phyloP scores from a whole-genome alignment of 2,329 filamentous ascomycete species.

The Fusarium heterosporum region DNA sequence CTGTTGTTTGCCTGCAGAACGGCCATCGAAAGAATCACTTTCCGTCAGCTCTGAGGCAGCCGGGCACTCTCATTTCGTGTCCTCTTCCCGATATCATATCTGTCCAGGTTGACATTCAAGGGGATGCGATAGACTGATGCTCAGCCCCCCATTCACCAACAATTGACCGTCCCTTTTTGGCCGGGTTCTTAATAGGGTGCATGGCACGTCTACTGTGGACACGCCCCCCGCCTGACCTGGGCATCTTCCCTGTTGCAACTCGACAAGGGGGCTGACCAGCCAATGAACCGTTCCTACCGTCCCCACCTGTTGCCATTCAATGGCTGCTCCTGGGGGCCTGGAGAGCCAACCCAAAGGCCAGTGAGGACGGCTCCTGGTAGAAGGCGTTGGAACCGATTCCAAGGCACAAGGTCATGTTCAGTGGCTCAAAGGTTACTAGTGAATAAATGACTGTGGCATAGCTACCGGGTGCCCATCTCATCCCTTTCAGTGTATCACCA shows the following conservation, averaged over 20 bases:
- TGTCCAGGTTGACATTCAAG: slow-evolving; percentile 22
- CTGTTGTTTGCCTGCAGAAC: not conserved
- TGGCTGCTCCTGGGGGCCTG: slow-evolving; percentile 29
- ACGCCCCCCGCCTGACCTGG: slow-evolving; percentile 20
- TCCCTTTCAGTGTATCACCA: slow-evolving; percentile 15
- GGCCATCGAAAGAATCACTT: not conserved
- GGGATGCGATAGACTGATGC: slow-evolving; percentile 29
- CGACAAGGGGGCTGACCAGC: slow-evolving; percentile 35
- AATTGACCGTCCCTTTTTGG: slow-evolving; percentile 42
- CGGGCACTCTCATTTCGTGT: slow-evolving; percentile 15
- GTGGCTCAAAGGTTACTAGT: slow-evolving; percentile 32
- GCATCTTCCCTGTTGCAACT: slow-evolving; percentile 42
- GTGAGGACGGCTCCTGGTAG: slow-evolving; percentile 39
- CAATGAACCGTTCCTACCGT: slow-evolving; percentile 35
- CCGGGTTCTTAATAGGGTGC: slow-evolving; percentile 33
- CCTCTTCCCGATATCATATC: slow-evolving; percentile 12
- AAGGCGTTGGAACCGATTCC: slow-evolving; percentile 47
- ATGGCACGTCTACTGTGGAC: slow-evolving; percentile 24
- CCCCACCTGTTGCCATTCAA: slow-evolving; percentile 42
- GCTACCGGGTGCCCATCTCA: slow-evolving; percentile 31
- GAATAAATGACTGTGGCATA: slow-evolving; percentile 12
- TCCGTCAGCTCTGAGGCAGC: not conserved
- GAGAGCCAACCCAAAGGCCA: slow-evolving; percentile 27
- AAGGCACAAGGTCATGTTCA: slow-evolving; percentile 36
- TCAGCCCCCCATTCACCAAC: slow-evolving; percentile 42